These are phyloP conservation scores for Catenaria anguillulae DNA, from an alignment of 371 early-diverging fungal species.

Conservation along the genomic window DNA sequence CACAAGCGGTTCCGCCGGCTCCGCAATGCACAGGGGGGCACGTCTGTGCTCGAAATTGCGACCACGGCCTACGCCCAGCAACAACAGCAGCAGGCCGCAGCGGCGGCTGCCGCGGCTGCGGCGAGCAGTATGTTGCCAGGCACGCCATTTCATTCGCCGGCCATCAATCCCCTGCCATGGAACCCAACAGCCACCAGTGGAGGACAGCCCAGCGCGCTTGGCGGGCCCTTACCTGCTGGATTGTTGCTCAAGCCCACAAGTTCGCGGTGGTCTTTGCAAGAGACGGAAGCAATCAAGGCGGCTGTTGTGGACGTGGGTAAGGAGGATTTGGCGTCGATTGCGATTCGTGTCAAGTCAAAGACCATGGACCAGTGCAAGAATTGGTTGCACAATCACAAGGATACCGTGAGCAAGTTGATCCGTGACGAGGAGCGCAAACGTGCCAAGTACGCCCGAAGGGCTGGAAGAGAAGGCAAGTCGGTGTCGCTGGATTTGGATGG, in stretches of 20 bases:
- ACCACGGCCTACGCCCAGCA: not conserved
- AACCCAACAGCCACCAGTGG: too few species aligned
- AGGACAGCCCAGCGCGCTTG: too few species aligned
- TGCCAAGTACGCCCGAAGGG: not conserved
- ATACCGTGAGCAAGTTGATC: not conserved
- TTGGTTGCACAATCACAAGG: conserved; percentile 5
- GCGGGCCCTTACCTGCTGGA: too few species aligned
- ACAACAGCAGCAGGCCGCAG: too few species aligned
- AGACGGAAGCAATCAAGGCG: not conserved
- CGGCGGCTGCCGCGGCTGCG: not conserved
- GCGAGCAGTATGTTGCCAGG: not conserved
- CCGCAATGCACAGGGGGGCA: not conserved
- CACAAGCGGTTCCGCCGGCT: not conserved
- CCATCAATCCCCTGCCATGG: too few species aligned
- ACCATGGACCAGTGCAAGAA: conserved; percentile 2
- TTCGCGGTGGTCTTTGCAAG: not conserved
- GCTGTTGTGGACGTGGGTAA: not conserved
- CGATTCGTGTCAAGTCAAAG: not conserved
- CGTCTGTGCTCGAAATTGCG: not conserved
- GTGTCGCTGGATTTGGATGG: not conserved
- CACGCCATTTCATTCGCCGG: too few species aligned
- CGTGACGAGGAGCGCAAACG: not conserved
- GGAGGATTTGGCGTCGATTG: not conserved
- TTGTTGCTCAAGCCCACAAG: too few species aligned
- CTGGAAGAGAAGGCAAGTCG: not conserved